A percentile compares a stretch with the other conserved stretches of the same genome.
Conservation (phyloP, 2,329 filamentous ascomycete species). For the Aspergillus unguis region DNA sequence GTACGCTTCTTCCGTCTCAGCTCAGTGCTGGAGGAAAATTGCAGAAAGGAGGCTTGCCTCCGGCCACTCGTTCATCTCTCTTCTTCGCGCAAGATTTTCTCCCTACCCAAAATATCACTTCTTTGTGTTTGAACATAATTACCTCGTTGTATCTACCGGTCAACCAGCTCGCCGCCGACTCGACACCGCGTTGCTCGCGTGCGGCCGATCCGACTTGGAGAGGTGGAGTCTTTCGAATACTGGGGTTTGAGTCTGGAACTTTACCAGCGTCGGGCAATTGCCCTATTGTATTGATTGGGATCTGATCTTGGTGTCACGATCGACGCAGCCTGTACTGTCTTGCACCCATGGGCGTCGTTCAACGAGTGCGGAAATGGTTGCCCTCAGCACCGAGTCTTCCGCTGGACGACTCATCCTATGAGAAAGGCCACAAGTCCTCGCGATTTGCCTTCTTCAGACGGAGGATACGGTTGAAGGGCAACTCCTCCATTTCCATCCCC, state of each 20-base stretch:
- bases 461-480: constrained; percentile 83
- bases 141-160: constrained; percentile 5
- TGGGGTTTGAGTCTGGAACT: not conserved
- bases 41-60: constrained; percentile 43
- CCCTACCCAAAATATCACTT: constrained; percentile 1
- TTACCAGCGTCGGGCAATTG: constrained; percentile 3
- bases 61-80: constrained; percentile 39
- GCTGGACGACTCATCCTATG: constrained; percentile 46
- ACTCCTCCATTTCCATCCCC: constrained; percentile 88
- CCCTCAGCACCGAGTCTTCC: constrained; percentile 47
- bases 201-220: constrained; percentile 11
- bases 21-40: constrained; percentile 31
- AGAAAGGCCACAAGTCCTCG: constrained; percentile 43
- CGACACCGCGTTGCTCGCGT: constrained; percentile 14
- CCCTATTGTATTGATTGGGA: constrained; percentile 11
- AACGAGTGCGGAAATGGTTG: constrained; percentile 52
- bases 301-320: constrained; percentile 10
- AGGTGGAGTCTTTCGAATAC: constrained; percentile 1
- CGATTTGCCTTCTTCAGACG: constrained; percentile 77
- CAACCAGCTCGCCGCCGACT: constrained; percentile 4
- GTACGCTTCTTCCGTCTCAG: constrained; percentile 30
- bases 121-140: constrained; percentile 19
- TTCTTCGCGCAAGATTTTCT: constrained; percentile 21
- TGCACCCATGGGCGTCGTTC: constrained; percentile 52
- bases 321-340: constrained; percentile 25